These are phyloP conservation scores for Eutrema yunnanense DNA, from an alignment of 345 rosid genomes.

Conservation along the genomic window DNA sequence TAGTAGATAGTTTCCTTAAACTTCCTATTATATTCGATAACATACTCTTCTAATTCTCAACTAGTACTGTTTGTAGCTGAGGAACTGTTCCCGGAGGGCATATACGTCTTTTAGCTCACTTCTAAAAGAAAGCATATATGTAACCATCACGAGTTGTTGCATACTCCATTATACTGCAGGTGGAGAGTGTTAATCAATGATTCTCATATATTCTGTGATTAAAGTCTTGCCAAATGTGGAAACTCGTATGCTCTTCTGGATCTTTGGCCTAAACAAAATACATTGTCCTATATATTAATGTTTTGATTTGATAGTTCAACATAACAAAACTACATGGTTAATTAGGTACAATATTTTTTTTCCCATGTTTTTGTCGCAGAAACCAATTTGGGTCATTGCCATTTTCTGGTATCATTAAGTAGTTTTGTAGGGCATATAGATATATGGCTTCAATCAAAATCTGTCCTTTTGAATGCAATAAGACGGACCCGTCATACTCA, in stretches of 20 bases:
- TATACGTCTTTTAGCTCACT: not conserved
- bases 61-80: conserved; percentile 14
- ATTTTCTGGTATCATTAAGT: not conserved
- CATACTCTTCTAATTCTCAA: conserved; percentile 1
- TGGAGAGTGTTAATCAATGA: not conserved
- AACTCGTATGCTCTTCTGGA: not conserved
- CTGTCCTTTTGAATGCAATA: conserved; percentile 15
- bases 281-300: not conserved
- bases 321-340: conserved; percentile 6
- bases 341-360: not conserved
- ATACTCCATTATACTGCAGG: not conserved
- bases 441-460: conserved; percentile 1
- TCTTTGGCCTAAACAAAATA: not conserved
- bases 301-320: conserved; percentile 20
- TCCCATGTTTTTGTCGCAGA: not conserved
- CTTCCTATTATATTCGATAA: conserved; percentile 6
- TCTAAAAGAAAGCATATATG: conserved; percentile 7
- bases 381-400: conserved; percentile 6
- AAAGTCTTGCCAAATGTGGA: conserved; percentile 13
- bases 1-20: conserved; percentile 18
- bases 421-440: not conserved
- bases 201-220: not conserved
- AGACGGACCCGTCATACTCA: conserved; percentile 18
- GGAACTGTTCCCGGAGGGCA: not conserved
- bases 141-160: conserved; percentile 18